A percentile compares a stretch with the other conserved stretches of the same genome.
Conservation (phyloP, 495 filamentous ascomycete genomes). For the Penicilliopsis zonata region DNA sequence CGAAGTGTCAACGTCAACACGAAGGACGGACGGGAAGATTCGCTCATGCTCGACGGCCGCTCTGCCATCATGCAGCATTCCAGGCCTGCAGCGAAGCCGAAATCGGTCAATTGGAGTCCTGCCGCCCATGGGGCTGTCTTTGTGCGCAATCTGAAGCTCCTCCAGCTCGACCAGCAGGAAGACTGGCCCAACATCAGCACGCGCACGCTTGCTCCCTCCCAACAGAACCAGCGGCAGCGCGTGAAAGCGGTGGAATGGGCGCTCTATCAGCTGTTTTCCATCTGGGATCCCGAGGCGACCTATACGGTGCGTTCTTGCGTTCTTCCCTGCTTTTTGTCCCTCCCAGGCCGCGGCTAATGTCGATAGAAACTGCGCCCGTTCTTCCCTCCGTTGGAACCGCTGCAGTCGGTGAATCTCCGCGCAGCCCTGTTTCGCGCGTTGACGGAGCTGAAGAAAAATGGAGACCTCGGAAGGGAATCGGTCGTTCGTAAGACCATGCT, state of each 20-base stretch:
- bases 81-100: constrained; percentile 17
- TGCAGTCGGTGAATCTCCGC: constrained; percentile 81
- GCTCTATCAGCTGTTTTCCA: constrained; percentile 63
- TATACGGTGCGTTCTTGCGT: constrained; percentile 42
- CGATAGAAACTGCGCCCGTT: constrained; percentile 73
- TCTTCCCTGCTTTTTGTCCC: constrained; percentile 1
- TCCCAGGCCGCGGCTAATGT: constrained; percentile 1
- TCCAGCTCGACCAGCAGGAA: constrained; percentile 59
- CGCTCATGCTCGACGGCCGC: not conserved
- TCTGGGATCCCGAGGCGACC: constrained; percentile 69
- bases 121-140: constrained; percentile 54
- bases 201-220: constrained; percentile 52
- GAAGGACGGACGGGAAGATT: too few relatives aligned
- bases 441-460: constrained; percentile 76
- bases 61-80: constrained; percentile 17
- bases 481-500: constrained; percentile 81
- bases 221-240: constrained; percentile 64
- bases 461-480: constrained; percentile 61
- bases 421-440: constrained; percentile 70
- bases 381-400: constrained; percentile 74
- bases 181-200: constrained; percentile 67
- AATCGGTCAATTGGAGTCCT: constrained; percentile 23
- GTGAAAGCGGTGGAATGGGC: constrained; percentile 75
- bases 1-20: not conserved
- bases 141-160: constrained; percentile 64